These are phyloP conservation scores for Colletotrichum spaethianum DNA, from an alignment of 2,329 filamentous ascomycete genomes.

Conservation along the genomic window DNA sequence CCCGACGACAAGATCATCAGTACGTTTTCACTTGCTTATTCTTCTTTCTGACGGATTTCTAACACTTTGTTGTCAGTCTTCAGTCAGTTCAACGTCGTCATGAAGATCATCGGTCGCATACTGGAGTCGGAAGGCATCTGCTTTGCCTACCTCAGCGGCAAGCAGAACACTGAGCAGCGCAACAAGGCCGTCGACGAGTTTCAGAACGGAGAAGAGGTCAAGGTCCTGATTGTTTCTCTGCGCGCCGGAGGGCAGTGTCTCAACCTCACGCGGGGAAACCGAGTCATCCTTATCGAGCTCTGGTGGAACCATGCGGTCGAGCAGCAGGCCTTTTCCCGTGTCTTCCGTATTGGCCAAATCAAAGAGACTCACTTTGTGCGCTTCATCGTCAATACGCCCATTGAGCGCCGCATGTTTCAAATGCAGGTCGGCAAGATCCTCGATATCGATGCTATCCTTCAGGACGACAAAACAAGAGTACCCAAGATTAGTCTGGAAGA, in stretches of 20 bases:
- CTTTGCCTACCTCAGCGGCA: conserved; percentile 56
- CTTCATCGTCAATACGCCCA: conserved; percentile 67
- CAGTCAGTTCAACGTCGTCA: conserved; percentile 50
- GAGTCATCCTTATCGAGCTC: conserved; percentile 67
- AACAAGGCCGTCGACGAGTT: conserved; percentile 45
- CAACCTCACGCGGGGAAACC: conserved; percentile 61
- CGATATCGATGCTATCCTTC: neutral
- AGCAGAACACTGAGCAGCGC: conserved; percentile 43
- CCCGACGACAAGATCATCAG: conserved; percentile 58
- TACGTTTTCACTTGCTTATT: conserved; percentile 41
- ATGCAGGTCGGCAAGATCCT: conserved; percentile 69
- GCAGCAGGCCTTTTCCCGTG: conserved; percentile 72
- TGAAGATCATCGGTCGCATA: conserved; percentile 54
- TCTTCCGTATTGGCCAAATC: conserved; percentile 75
- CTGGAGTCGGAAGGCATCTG: conserved; percentile 47
- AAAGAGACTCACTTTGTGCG: conserved; percentile 72
- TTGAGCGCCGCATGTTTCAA: conserved; percentile 69
- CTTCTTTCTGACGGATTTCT: neutral
- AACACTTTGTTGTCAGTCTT: conserved; percentile 49
- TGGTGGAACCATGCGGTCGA: conserved; percentile 75
- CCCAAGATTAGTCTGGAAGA: neutral
- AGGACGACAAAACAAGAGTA: neutral
- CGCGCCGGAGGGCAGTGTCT: conserved; percentile 54
- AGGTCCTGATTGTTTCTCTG: conserved; percentile 51
- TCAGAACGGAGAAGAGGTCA: neutral